These are phyloP conservation scores for Diplotaxis tenuifolia DNA, from an alignment of 345 rosid species.

Conservation along the genomic window DNA sequence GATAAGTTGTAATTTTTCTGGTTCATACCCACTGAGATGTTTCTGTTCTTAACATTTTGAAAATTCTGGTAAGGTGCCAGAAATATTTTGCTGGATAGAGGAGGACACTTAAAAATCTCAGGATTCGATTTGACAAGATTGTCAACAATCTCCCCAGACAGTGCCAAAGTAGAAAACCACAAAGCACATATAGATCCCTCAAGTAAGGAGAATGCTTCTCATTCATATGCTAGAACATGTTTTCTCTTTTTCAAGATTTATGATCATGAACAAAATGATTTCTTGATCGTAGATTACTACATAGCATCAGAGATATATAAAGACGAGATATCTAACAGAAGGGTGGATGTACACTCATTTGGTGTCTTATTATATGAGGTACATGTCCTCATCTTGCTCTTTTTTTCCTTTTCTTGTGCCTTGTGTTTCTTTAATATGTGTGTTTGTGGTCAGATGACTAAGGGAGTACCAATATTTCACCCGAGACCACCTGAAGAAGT, in stretches of 20 bases:
- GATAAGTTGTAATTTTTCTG: conserved; percentile 9
- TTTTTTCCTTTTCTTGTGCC: neutral
- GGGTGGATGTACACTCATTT: conserved; percentile 71
- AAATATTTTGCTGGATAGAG: no score
- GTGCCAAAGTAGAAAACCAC: conserved; percentile 52
- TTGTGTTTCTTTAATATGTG: conserved; percentile 3
- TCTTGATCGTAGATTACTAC: conserved; percentile 53
- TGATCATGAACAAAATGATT: conserved; percentile 9
- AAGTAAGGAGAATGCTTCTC: conserved; percentile 51
- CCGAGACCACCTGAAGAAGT: conserved; percentile 69
- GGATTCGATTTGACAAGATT: conserved; percentile 73
- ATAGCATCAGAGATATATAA: conserved; percentile 78
- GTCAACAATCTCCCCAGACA: conserved; percentile 55
- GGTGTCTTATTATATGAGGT: conserved; percentile 89
- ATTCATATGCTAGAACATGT: neutral
- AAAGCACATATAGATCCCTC: conserved; percentile 44
- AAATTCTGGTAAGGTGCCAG: no score
- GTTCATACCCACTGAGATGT: conserved; percentile 34
- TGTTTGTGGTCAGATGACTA: conserved; percentile 57
- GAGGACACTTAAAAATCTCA: conserved; percentile 70
- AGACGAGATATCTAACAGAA: conserved; percentile 63
- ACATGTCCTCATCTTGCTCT: neutral
- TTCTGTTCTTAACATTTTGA: conserved; percentile 56
- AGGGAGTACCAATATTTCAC: conserved; percentile 71
- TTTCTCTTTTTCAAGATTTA: neutral